Evolutionary conservation across 1,284 basidiomycete genomes (phyloP), one percentile per base, ranked within the genome.

Genomic region (Ustilago shanxiensis): DNA sequence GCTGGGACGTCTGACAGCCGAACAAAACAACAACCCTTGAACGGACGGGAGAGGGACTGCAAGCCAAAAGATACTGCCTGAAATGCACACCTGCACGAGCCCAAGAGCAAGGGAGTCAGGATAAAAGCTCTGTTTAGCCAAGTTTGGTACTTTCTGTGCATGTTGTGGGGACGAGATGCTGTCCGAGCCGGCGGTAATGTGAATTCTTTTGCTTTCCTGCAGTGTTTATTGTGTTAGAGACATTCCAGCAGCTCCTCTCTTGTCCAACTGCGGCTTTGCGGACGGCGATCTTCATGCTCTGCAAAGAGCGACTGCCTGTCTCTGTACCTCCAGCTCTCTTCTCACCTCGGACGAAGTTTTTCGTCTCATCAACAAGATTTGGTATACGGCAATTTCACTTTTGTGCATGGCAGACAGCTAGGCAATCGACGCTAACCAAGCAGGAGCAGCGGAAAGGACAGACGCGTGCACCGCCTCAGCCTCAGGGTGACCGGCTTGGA

Each of bases 401-500:
- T 11, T 6, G 24, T 49, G 47, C 10, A 16, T 28, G 47, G 28
- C 47, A 24, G 26, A 47, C 6, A 14, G 26, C 47, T 26, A 18
- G 24, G 24, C 47, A 26, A 20, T 44, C 41, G 41, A 44, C 41
- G 20, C 41, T 20, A 20, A 44, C 7, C 41, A 49, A 49, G 47
- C 47, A 49, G 47, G 47, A n/a, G 52, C 31, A 26, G 55, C 55
- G 39, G 37, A 10, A 26, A 6, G 16, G 16, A 29, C 29, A 59
- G 60, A 54, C 60, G 52, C 60, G 60, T 63, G 60, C 60, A 56
- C 60, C 26, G 37, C 60, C 41, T 61, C 16, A 41, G 2, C 2
- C 6, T 22, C 28, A 31, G 11, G 20, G 11, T 41, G 14, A 31
- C 39, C 47, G 13, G 10, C 24, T 11, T 6, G 31, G 5, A 1